Evolutionary conservation across 176 grass and related monocot genomes (phyloP), one percentile per base, ranked within the genome.

Genomic region (Eragrostis curvula): DNA sequence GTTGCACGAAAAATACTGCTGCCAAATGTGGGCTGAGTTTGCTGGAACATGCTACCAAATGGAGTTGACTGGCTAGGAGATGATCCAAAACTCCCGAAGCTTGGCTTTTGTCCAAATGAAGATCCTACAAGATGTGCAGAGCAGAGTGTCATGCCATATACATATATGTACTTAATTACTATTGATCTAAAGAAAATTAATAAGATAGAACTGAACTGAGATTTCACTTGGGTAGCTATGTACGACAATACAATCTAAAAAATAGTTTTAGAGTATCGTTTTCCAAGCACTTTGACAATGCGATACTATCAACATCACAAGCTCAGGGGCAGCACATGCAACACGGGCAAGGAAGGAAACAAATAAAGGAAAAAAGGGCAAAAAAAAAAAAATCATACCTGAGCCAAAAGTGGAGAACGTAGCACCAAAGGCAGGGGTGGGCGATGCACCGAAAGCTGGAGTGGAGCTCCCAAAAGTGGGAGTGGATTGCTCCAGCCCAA

Each of bases 31-130:
- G 90, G 81, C 45, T 95, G 96, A 29, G 96, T 77, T 89, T 93
- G 92, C 84, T 95, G 90, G 71, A 98, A 91, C 52, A 86, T 84
- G 79, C 67, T 85, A 14, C 96, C 90, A 61, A 95, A 98, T 40
- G 90, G 86, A 85, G 71, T 89, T 57, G 96, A 88, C 73, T 95
- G 96, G 55, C 81, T 84, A 81, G 96, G 82, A 68, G 92, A 93
- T 57, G 96, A 93, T 47, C 90, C 92, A 82, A 98, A 98, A 25
- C 60, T 84, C 11, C 95, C 90, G 57, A 98, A 98, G 71, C 84
- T 84, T 65, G 88, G 90, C 82, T 93, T 98, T 66, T 98, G 96
- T 68, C 96, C 96, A 58, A 98, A 98, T 58, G 93, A 84, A 86
- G 95, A 94, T 75, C 89, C 92, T 94, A 53, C 57, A 89, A 79